Evolutionary conservation across 495 filamentous ascomycete genomes (phyloP).

Genomic region (Lasiosphaeris hirsuta): DNA sequence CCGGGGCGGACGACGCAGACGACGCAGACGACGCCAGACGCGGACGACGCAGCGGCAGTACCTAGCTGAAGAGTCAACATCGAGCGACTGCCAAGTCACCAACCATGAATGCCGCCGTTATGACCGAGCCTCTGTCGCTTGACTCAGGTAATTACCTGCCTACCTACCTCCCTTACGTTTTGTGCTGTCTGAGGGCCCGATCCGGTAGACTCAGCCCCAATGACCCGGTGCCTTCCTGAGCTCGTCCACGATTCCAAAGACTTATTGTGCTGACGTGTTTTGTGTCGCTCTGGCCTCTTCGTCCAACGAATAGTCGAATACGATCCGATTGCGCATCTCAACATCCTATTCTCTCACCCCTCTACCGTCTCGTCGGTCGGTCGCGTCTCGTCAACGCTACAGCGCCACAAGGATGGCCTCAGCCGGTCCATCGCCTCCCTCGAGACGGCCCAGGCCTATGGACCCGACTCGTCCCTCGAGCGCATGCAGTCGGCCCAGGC

Average conservation of each 20-base stretch:
- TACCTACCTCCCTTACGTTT: background rate
- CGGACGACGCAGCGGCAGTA: too few species aligned
- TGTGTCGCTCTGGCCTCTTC: constrained; percentile 3
- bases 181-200: background rate
- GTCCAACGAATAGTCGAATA: constrained; percentile 66
- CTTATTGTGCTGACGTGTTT: constrained; percentile 27
- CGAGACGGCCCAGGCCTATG: constrained; percentile 76
- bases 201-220: too few species aligned
- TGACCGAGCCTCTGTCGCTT: constrained; percentile 41
- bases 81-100: background rate
- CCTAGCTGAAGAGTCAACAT: background rate
- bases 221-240: too few species aligned
- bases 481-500: constrained; percentile 86
- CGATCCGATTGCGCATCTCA: constrained; percentile 89
- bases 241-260: background rate
- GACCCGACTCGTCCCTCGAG: constrained; percentile 81
- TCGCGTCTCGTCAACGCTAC: constrained; percentile 66
- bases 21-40: too few species aligned
- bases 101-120: constrained; percentile 47
- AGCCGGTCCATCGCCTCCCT: constrained; percentile 73
- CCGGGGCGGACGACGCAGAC: too few species aligned
- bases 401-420: constrained; percentile 78
- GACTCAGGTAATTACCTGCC: constrained; percentile 44
- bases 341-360: constrained; percentile 88
- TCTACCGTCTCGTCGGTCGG: constrained; percentile 78